Evolutionary conservation across 306 rosid genomes (phyloP).

Genomic region (Prunus mume): DNA sequence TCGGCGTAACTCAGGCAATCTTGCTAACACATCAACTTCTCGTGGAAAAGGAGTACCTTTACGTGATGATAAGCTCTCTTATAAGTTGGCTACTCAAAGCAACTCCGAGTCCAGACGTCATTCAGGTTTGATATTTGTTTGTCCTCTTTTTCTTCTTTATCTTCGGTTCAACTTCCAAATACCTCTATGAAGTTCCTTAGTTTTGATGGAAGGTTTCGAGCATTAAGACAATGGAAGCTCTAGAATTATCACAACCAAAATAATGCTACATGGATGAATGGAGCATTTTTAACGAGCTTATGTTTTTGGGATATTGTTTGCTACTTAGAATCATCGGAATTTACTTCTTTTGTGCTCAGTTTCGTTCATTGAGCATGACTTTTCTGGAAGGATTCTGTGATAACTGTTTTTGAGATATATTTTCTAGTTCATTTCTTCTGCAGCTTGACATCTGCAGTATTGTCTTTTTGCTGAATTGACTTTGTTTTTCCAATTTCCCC

Average conservation of each 20-base stretch:
- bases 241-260: not conserved
- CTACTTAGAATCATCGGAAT: not conserved
- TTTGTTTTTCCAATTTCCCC: not conserved
- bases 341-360: not conserved
- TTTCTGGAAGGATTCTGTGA: not conserved
- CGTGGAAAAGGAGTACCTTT: constrained; percentile 52
- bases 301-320: not conserved
- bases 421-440: not conserved
- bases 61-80: constrained; percentile 50
- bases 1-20: constrained; percentile 64
- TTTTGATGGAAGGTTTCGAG: not conserved
- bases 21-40: constrained; percentile 59
- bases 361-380: not conserved
- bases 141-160: not conserved
- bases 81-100: constrained; percentile 59
- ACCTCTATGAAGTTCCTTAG: not conserved
- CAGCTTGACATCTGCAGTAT: not conserved
- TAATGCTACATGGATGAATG: not conserved
- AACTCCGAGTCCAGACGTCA: constrained; percentile 41
- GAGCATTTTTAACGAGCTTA: not conserved
- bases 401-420: not conserved
- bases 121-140: constrained; percentile 40
- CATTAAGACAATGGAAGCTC: not conserved
- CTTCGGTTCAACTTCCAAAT: not conserved
- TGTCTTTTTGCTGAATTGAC: not conserved